Evolutionary conservation across 1,284 basidiomycete genomes (phyloP), one percentile per base, ranked within the genome.

Genomic region (Moesziomyces parantarcticus): DNA sequence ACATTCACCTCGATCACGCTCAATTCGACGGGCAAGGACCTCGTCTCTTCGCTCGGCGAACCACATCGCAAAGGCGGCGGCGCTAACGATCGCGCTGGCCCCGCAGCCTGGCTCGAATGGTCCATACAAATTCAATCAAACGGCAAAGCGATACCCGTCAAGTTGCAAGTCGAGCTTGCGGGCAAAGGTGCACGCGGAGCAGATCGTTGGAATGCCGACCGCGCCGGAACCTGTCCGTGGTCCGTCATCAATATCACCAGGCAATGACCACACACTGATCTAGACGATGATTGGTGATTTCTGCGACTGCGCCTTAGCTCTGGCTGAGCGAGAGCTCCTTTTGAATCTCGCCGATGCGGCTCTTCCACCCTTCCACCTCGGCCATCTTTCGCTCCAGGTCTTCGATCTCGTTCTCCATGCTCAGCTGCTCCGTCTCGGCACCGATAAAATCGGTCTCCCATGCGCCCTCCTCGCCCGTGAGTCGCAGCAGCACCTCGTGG

Each of bases 401-500:
- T 26, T 82, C 78, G 14, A 85, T 81, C 73, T 86, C 85, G 61
- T 83, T 78, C 41, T 85, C 83, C 53, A 91, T 86, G 23, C 88
- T 89, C 86, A 92, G 86, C n/a, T 89, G 87, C 84, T 91, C 89
- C 76, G 90, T 89, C 10, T 87, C 89, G 6, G 90, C 90, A 2
- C 91, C 91, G 25, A 92, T 88, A 26, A 87, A 88, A 23, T 88
- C 87, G 21, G 92, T 87, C 44, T 89, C 89, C 92, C 92, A 94
- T 48, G 70, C 86, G 85, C 90, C 69, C 47, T 91, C 89, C 10
- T 90, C 89, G n/a, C 85, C 85, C 0, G 86, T 86, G 18, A 95
- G 86, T 0, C 90, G 92, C 10, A 96, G 87, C 14, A 94, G 87
- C 58, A 90, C 89, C 3, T 89, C 90, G 85, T 96, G 93, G 80